phyloP scores from a whole-genome alignment of 2,329 filamentous ascomycete species.

The Colletotrichum filicis region DNA sequence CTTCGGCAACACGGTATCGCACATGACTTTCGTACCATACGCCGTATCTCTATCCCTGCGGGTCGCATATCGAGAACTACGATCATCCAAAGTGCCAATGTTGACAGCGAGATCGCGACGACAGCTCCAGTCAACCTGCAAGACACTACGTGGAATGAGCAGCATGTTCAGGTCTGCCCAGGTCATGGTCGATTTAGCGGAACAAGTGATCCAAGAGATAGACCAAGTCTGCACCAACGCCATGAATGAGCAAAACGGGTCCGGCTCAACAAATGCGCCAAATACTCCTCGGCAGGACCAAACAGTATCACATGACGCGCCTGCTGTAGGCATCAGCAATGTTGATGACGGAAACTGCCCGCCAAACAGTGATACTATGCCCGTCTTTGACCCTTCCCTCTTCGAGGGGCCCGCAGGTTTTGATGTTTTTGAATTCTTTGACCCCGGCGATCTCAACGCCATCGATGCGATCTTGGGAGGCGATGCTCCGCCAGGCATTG shows the following conservation, averaged over 20 bases:
- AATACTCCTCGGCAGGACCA: conserved; percentile 20
- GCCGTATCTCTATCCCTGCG: conserved; percentile 39
- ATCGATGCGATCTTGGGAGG: conserved; percentile 38
- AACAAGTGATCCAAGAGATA: conserved; percentile 38
- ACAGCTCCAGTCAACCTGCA: conserved; percentile 37
- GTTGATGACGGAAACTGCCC: not conserved
- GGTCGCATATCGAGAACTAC: conserved; percentile 39
- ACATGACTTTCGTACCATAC: conserved; percentile 39
- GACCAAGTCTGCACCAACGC: conserved; percentile 34
- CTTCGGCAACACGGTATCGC: conserved; percentile 36
- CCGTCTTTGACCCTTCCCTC: conserved; percentile 10
- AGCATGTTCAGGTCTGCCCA: conserved; percentile 38
- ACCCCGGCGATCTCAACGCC: conserved; percentile 37
- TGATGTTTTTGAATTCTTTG: conserved; percentile 39
- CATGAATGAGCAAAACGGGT: conserved; percentile 22
- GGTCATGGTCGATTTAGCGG: conserved; percentile 38
- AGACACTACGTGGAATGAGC: conserved; percentile 36
- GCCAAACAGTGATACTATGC: not conserved
- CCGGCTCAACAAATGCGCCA: conserved; percentile 7
- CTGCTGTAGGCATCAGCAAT: not conserved
- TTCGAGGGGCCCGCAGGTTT: conserved; percentile 29
- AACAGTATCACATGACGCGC: not conserved
- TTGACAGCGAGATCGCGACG: conserved; percentile 29
- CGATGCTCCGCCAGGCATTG: conserved; percentile 20
- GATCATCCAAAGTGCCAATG: conserved; percentile 37